Conservation (phyloP, 345 rosid species). For the Populus davidiana region DNA sequence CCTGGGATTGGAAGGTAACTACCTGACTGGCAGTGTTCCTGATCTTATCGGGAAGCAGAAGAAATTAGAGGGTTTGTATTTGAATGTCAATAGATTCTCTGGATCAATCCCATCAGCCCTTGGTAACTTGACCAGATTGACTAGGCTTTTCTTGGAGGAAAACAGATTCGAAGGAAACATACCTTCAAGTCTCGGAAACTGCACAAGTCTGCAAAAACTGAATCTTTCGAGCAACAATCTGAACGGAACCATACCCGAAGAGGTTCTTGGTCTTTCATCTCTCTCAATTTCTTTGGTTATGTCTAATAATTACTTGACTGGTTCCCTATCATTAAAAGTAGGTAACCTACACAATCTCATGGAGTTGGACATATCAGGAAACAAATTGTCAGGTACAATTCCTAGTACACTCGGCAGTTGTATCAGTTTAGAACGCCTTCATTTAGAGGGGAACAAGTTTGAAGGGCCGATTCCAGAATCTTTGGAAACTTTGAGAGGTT, state of each 20-base stretch:
- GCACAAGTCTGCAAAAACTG: constrained; percentile 14
- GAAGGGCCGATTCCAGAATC: constrained; percentile 21
- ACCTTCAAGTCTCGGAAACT: constrained; percentile 31
- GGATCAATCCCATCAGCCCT: constrained; percentile 19
- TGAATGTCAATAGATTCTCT: constrained; percentile 10
- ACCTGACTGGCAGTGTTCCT: constrained; percentile 24
- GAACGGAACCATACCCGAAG: constrained; percentile 31
- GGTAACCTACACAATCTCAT: constrained; percentile 13
- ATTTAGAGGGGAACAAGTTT: constrained; percentile 13
- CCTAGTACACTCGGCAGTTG: constrained; percentile 23
- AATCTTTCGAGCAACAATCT: constrained; percentile 32
- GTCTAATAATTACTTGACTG: constrained; percentile 30
- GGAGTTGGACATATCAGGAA: constrained; percentile 23
- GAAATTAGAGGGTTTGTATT: constrained; percentile 2
- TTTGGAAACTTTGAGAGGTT: constrained; percentile 15
- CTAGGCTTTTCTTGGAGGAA: constrained; percentile 22
- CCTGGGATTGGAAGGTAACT: constrained; percentile 22
- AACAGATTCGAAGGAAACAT: constrained; percentile 30
- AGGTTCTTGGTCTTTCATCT: constrained; percentile 28
- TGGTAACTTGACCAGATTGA: constrained; percentile 20
- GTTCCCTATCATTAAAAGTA: constrained; percentile 27
- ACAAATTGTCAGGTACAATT: constrained; percentile 27
- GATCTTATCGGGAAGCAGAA: constrained; percentile 17
- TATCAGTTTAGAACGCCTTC: constrained; percentile 15
- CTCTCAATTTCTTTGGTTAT: constrained; percentile 27